A percentile compares a stretch with the other conserved stretches of the same genome.
These are phyloP conservation scores for Cucurbita moschata DNA, from an alignment of 306 rosid genomes.

Conservation along the genomic window DNA sequence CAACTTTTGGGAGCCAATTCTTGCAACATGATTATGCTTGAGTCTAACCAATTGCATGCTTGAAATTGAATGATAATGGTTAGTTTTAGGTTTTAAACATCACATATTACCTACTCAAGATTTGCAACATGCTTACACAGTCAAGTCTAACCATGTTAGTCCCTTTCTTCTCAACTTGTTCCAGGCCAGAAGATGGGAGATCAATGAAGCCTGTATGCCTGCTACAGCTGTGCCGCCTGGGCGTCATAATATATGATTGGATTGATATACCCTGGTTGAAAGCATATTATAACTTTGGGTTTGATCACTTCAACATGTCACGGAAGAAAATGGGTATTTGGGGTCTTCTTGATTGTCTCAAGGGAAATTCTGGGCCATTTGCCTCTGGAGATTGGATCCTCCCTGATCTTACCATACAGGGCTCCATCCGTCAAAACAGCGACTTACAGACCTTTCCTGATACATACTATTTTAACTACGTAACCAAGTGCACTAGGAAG, in stretches of 20 bases:
- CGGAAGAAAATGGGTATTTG: conserved; percentile 66
- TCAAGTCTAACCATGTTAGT: too few species aligned
- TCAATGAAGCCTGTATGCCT: conserved; percentile 62
- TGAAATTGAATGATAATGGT: neutral
- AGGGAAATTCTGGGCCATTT: conserved; percentile 79
- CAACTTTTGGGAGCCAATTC: neutral
- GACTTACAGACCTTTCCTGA: conserved; percentile 53
- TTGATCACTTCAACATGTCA: conserved; percentile 78
- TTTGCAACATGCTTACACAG: neutral
- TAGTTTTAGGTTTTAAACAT: neutral
- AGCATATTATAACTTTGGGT: conserved; percentile 82
- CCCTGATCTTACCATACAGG: conserved; percentile 94
- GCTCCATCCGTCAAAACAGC: conserved; percentile 50
- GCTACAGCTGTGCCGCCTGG: conserved; percentile 73
- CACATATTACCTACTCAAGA: neutral
- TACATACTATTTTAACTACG: conserved; percentile 90
- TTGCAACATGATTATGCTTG: neutral
- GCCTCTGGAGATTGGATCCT: conserved; percentile 96
- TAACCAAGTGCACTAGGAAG: conserved; percentile 75
- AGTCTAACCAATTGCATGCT: neutral
- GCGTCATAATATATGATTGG: conserved; percentile 88
- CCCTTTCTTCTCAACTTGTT: conserved; percentile 6
- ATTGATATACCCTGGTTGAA: conserved; percentile 72
- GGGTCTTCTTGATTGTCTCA: conserved; percentile 67
- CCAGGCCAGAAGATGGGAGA: conserved; percentile 83